Percentiles rank a stretch among this genome's conserved stretches.
Evolutionary conservation across 495 filamentous ascomycete species (phyloP).

Genomic region (Xylaria cubensis): DNA sequence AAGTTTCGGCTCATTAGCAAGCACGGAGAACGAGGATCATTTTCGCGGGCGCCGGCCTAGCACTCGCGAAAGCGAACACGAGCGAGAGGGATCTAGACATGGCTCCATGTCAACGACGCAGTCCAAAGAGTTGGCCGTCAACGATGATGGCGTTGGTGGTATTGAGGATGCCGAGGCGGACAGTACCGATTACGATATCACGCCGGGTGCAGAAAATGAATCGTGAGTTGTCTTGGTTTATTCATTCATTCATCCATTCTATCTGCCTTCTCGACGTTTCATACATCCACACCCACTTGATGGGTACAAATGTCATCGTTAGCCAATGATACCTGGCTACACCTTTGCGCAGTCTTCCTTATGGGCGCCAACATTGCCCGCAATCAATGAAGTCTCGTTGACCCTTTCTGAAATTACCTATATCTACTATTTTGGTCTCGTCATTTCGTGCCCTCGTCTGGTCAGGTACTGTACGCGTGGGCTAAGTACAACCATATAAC

Average conservation of each 20-base stretch:
- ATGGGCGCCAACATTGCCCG: not conserved
- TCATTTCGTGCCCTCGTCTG: not conserved
- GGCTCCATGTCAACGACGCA: slow-evolving; percentile 37
- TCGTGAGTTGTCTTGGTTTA: slow-evolving; percentile 33
- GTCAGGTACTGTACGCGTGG: not conserved
- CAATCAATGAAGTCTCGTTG: slow-evolving; percentile 11
- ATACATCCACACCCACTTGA: not conserved
- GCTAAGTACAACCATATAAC: not conserved
- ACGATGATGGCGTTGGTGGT: slow-evolving; percentile 28
- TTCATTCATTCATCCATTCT: not conserved
- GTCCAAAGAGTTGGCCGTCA: slow-evolving; percentile 34
- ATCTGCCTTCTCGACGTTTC: not conserved
- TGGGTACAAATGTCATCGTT: not conserved
- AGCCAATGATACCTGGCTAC: not conserved
- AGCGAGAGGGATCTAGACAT: slow-evolving; percentile 33
- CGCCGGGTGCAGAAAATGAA: slow-evolving; percentile 38
- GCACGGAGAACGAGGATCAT: slow-evolving; percentile 40
- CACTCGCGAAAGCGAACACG: slow-evolving; percentile 37
- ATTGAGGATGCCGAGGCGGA: slow-evolving; percentile 10
- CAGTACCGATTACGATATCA: slow-evolving; percentile 1
- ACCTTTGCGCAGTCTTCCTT: not conserved
- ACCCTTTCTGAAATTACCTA: not conserved
- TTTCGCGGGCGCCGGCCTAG: slow-evolving; percentile 37
- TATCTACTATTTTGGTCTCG: not conserved
- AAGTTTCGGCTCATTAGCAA: slow-evolving; percentile 45